phyloP scores from a whole-genome alignment of 169 alveolate species.

The Plasmodium gaboni region DNA sequence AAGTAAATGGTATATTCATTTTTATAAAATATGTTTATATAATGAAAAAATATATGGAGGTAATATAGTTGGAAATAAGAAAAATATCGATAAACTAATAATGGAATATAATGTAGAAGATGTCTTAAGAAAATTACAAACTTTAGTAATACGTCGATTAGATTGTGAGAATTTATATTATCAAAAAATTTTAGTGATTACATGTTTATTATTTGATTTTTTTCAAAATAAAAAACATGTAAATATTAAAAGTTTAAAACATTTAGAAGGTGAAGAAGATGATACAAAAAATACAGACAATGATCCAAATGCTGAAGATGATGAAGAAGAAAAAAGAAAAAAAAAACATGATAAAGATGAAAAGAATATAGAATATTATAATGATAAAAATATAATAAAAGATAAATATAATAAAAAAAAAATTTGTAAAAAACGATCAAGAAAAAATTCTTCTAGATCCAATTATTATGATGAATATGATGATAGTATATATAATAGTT shows the following conservation, averaged over 20 bases:
- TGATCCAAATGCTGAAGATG: neutral
- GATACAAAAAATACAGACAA: slow-evolving; percentile 10
- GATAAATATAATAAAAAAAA: too few relatives aligned
- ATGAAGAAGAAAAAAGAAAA: neutral
- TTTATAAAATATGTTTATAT: slow-evolving; percentile 41
- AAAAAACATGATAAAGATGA: neutral
- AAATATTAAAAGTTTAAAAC: slow-evolving; percentile 18
- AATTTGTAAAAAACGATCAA: slow-evolving; percentile 25
- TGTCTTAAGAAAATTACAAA: slow-evolving; percentile 26
- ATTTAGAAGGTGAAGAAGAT: slow-evolving; percentile 64
- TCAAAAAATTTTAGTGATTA: slow-evolving; percentile 47
- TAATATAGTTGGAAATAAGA: neutral
- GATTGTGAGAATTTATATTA: slow-evolving; percentile 73
- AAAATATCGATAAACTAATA: slow-evolving; percentile 33
- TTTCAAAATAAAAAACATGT: slow-evolving; percentile 59
- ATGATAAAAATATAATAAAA: too few relatives aligned
- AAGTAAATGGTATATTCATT: slow-evolving; percentile 64
- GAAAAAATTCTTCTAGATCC: neutral
- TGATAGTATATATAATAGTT: slow-evolving; percentile 4
- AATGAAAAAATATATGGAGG: slow-evolving; percentile 29
- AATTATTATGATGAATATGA: slow-evolving; percentile 26
- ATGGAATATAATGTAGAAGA: slow-evolving; percentile 66
- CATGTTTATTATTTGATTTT: slow-evolving; percentile 45
- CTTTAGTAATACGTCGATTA: slow-evolving; percentile 23
- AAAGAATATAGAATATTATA: neutral